Base-by-base conservation (phyloP, 176 grass and related monocot genomes). In the Oryza officinalis region DNA sequence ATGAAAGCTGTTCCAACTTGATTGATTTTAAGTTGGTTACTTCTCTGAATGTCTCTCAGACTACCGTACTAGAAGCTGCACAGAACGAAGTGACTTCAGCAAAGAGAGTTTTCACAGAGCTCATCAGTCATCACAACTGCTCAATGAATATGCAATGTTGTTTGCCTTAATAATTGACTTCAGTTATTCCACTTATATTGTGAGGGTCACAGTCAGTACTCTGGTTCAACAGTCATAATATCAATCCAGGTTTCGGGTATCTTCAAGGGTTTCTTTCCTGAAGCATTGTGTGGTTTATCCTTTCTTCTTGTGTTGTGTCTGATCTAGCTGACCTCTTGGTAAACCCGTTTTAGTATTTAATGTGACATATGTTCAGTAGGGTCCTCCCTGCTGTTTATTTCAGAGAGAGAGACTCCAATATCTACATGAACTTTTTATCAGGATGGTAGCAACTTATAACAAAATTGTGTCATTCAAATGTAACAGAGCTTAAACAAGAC, bases 401-500 rank as follows among this genome's bases (percentile, higher is more conserved):
- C 22, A 54, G 46, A 49, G 46, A 49, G 13, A 23, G 20, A 20
- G 27, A 30, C 71, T 49, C 25, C 13, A 47, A 13, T 18, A 47
- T 18, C 6, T 47, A 73, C 13, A 27, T 47, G 23, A 72, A 15
- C 23, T n/a, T 45, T 13, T 28, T 74, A 74, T 20, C 45, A 74
- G 27, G 47, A 74, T 28, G 72, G 20, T 52, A 52, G 47, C 43
- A 17, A 32, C 27, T 52, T 54, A 23, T 43, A 68, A 20, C 10
- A 14, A 52, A 75, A 76, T 4, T 6, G 6, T 41, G 41, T 15
- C 6, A 41, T 69, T 69, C 18, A 26, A 57, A 81, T 63, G 28
- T 70, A 74, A 64, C 23, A 43, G 57, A 59, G 20, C 57, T 25
- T 37, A 44, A 63, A 82, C 17, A 70, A 72, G 54, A 73, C 9